A percentile compares a stretch with the other conserved stretches of the same genome.
Conservation (phyloP, 2,329 filamentous ascomycete genomes). For the Fusarium pseudoanthophilum region DNA sequence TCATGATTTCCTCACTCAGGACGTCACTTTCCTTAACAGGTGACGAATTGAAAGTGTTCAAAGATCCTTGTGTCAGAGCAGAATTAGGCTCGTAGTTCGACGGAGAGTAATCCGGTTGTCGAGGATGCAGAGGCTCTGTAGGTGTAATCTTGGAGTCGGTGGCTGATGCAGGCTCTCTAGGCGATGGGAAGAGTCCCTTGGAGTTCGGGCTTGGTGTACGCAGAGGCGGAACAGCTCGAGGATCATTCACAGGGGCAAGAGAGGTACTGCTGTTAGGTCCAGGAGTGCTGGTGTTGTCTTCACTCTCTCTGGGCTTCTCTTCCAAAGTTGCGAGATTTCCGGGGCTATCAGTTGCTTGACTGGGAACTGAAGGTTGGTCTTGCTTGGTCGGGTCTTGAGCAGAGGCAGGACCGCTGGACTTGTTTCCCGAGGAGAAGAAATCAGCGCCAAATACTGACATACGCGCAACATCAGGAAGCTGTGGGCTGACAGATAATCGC, state of each 20-base stretch:
- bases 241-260: constrained; percentile 34
- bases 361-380: constrained; percentile 9
- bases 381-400: constrained; percentile 26
- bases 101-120: constrained; percentile 48
- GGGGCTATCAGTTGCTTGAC: not conserved
- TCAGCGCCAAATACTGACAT: constrained; percentile 71
- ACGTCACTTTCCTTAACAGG: constrained; percentile 76
- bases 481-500: constrained; percentile 63
- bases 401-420: constrained; percentile 6
- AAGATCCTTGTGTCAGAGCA: constrained; percentile 56
- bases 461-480: constrained; percentile 67
- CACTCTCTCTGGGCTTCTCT: constrained; percentile 7
- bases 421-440: constrained; percentile 58
- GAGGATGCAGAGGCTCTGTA: constrained; percentile 59
- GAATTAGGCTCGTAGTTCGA: constrained; percentile 51
- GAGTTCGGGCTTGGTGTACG: constrained; percentile 49
- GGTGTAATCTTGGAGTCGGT: constrained; percentile 49
- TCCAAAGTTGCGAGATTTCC: constrained; percentile 10
- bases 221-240: constrained; percentile 47
- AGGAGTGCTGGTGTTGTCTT: not conserved
- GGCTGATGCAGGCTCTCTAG: constrained; percentile 13
- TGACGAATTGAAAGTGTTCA: constrained; percentile 62
- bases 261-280: not conserved
- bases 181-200: constrained; percentile 16
- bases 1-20: constrained; percentile 79